Evolutionary conservation across 192 early-diverging fungal genomes (phyloP).

Genomic region (Entomortierella chlamydospora): DNA sequence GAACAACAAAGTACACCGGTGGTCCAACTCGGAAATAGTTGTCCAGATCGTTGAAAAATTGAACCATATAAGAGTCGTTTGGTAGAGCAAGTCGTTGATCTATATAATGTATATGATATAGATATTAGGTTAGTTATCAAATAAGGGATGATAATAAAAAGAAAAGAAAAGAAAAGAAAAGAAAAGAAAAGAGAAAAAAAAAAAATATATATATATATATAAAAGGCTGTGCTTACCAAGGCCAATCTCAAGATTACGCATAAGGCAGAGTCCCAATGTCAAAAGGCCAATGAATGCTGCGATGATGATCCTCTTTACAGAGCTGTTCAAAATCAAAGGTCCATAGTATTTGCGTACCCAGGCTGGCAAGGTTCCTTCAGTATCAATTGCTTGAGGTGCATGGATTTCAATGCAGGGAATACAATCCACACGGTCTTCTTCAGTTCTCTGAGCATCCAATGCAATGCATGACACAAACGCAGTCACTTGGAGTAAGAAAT

Average conservation of each 20-base stretch:
- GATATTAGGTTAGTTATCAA: no score
- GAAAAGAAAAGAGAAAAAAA: not conserved
- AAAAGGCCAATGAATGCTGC: slow-evolving; percentile 65
- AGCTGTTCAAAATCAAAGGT: slow-evolving; percentile 61
- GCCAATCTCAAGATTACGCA: slow-evolving; percentile 65
- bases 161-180: no score
- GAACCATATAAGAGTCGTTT: slow-evolving; percentile 71
- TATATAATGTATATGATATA: slow-evolving; percentile 4
- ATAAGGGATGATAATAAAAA: no score
- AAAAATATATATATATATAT: not conserved
- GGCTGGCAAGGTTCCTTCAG: slow-evolving; percentile 60
- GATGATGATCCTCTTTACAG: slow-evolving; percentile 57
- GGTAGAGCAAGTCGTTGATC: slow-evolving; percentile 74
- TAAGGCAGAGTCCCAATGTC: slow-evolving; percentile 55
- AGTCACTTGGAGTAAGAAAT: slow-evolving; percentile 74
- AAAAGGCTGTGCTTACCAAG: slow-evolving; percentile 45
- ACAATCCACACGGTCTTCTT: slow-evolving; percentile 65
- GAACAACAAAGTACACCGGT: slow-evolving; percentile 74
- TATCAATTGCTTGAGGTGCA: slow-evolving; percentile 58
- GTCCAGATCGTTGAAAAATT: slow-evolving; percentile 72
- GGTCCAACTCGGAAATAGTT: slow-evolving; percentile 71
- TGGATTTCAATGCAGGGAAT: slow-evolving; percentile 62
- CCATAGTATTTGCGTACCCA: slow-evolving; percentile 65
- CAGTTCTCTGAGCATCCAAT: slow-evolving; percentile 66
- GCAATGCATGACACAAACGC: slow-evolving; percentile 70